Base-by-base conservation (phyloP, 2,329 filamentous ascomycete genomes). In the Microdochium trichocladiopsis region DNA sequence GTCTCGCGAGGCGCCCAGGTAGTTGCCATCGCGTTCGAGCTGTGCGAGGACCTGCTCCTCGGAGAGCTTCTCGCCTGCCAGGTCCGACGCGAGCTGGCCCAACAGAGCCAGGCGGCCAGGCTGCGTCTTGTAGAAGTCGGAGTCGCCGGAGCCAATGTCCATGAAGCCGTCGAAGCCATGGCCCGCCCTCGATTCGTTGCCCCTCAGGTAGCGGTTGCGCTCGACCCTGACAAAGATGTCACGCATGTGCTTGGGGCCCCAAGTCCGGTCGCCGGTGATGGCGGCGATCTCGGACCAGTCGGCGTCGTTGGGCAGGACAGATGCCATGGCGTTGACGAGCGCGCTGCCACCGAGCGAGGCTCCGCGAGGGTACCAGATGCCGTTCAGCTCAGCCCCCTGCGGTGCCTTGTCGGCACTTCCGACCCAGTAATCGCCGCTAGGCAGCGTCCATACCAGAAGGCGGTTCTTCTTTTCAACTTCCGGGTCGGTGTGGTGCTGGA, bases 401-500 rank as follows among this genome's bases (percentile, higher is more conserved):
- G 66, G 66, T 8, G 66, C 64, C 8, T 63, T 49, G 18, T 43
- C 28, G 2, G 48, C 61, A 8, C 62, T 56, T 2, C 66, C 66
- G 16, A 65, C 61, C 50, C 67, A 69, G 37, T 64, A 64, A 10
- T 57, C 57, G 14, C 65, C 65, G 31, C 66, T 62, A 2, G 60
- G 54, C 4, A 60, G 60, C 9, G 60, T 58, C 63, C 62, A 67
- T 21, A 61, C 63, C 14, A 59, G 63, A 43, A 61, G 61, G 37
- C 64, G 57, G 28, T 65, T 64, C 48, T 63, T 73, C 10, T 66
- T 61, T 61, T 79, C 79, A 11, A 73, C 71, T 55, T 74, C 76
- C 61, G 82, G 78, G 56, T 80, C 72, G 10, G 70, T 65, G 55
- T 78, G 81, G 60, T 82, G 79, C 52, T 73, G 72, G 51, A 81